Base-by-base conservation (phyloP, 1,284 basidiomycete species). In the Anthracocystis walkeri region DNA sequence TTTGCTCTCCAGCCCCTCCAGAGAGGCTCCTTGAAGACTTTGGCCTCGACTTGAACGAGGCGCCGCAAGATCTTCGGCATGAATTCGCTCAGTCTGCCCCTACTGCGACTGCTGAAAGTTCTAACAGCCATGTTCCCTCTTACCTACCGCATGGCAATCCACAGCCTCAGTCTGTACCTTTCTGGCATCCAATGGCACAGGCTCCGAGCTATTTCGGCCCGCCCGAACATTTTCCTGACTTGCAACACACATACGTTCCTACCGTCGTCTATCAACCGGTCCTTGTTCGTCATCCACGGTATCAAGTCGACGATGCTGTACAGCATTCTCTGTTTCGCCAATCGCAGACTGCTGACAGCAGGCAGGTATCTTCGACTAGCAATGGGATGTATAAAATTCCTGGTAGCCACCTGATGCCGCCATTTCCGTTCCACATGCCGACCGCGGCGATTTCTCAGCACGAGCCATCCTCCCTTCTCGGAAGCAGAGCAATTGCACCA, bases 31-130 rank as follows among this genome's bases (percentile, higher is more conserved):
- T 29, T 8, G 5, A 29, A 29, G 5, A 29, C 29, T 8, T 29
- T 29, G 33, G 18, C 10, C 27, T 58, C 16, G 56, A 58, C 11
- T 12, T 58, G 45, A 58, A 58, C 25, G 45, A 58, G 56, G 33
- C 41, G 8, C 20, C 35, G 27, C 12, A 27, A 20, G 33, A 58
- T 33, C 46, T 25, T 23, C 10, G 46, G 45, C 35, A 58, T 35
- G 31, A 27, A 1, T 2, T 38, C 7, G 3, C 16, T 20, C 42
- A 35, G 4, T 18, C 41, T 6, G 5, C 20, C 8, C 7, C 44
- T 27, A 12, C 10, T 23, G 23, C 10, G 7, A 41, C 25, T 6
- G 33, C 16, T 7, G 52, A 6, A 4, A 42, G 40, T 10, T 21
- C 35, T 14, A 27, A 38, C 23, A n/a, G 8, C 31, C 48, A 50